Percentiles rank a stretch among this genome's conserved stretches.
These are phyloP conservation scores for Phlebiopsis flavidoalba DNA, from an alignment of 768 basidiomycete species.

Conservation along the genomic window DNA sequence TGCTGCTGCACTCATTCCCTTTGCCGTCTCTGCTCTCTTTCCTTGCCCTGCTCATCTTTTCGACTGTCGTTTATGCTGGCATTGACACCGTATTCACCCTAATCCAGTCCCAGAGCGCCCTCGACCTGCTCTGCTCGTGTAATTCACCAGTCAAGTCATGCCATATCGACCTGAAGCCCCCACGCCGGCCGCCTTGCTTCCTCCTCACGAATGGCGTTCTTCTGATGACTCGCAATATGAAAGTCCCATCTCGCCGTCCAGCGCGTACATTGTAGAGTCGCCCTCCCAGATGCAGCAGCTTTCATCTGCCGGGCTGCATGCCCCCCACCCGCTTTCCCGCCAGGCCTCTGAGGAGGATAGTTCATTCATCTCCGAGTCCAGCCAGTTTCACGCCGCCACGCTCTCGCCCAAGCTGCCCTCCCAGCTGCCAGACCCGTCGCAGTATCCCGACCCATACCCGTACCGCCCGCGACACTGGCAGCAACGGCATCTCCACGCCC, in stretches of 20 bases:
- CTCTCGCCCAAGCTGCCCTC: constrained; percentile 39
- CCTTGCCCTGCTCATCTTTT: constrained; percentile 9
- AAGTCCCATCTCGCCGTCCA: constrained; percentile 20
- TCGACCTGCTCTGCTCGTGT: constrained; percentile 28
- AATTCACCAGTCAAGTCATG: constrained; percentile 18
- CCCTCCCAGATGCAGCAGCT: constrained; percentile 17
- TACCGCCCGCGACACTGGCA: constrained; percentile 42
- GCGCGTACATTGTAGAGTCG: constrained; percentile 25
- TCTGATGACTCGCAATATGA: constrained; percentile 17
- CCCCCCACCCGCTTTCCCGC: constrained; percentile 32
- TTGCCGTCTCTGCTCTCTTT: constrained; percentile 11
- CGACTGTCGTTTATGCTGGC: constrained; percentile 16
- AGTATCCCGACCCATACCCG: constrained; percentile 71
- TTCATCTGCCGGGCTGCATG: constrained; percentile 22
- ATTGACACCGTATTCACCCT: constrained; percentile 15
- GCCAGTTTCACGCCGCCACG: constrained; percentile 28
- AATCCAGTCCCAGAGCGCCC: constrained; percentile 22
- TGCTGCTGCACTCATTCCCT: constrained; percentile 6
- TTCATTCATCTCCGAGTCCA: constrained; percentile 31
- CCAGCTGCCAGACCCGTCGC: constrained; percentile 54
- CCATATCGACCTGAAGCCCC: constrained; percentile 35
- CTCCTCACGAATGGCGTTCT: constrained; percentile 22
- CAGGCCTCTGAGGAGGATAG: constrained; percentile 40
- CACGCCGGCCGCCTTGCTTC: constrained; percentile 27
- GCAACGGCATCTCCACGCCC: constrained; percentile 41